Percentiles rank a stretch among this genome's conserved stretches.
phyloP scores from a whole-genome alignment of 2,329 filamentous ascomycete genomes.

The Botryotinia globosa region DNA sequence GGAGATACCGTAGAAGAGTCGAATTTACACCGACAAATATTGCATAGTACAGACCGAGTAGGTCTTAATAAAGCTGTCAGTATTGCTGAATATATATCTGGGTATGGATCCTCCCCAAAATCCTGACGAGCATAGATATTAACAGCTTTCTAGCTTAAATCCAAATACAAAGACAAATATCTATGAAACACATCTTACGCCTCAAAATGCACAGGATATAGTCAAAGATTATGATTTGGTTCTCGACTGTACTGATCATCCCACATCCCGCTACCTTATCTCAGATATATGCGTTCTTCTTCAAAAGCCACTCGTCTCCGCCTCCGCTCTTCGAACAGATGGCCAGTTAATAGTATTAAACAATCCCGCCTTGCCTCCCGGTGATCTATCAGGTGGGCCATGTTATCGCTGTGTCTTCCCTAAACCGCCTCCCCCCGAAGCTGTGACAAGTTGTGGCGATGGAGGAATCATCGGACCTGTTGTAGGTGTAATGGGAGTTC shows the following conservation, averaged over 20 bases:
- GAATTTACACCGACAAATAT: conserved; percentile 89
- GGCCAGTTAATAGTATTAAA: conserved; percentile 90
- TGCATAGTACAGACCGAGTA: conserved; percentile 69
- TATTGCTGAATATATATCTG: conserved; percentile 57
- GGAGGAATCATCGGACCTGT: conserved; percentile 90
- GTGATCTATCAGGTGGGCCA: conserved; percentile 62
- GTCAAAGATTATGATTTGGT: conserved; percentile 75
- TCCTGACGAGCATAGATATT: background rate
- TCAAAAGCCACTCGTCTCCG: conserved; percentile 77
- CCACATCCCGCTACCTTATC: conserved; percentile 85
- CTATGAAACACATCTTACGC: conserved; percentile 62
- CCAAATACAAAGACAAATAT: conserved; percentile 63
- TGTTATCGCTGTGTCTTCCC: conserved; percentile 96
- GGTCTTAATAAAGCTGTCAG: conserved; percentile 80
- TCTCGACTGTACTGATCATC: conserved; percentile 93
- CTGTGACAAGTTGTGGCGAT: conserved; percentile 83
- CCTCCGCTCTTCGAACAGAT: conserved; percentile 82
- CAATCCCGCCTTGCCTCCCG: conserved; percentile 63
- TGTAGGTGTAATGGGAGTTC: conserved; percentile 86
- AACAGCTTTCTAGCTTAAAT: conserved; percentile 58
- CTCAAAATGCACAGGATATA: conserved; percentile 64
- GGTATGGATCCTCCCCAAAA: conserved; percentile 43
- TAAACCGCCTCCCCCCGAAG: conserved; percentile 77
- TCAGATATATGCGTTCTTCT: conserved; percentile 85
- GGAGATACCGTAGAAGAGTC: conserved; percentile 84